Evolutionary conservation across 2,329 filamentous ascomycete genomes (phyloP), one percentile per base, ranked within the genome.

Genomic region (Penicillium frequentans): DNA sequence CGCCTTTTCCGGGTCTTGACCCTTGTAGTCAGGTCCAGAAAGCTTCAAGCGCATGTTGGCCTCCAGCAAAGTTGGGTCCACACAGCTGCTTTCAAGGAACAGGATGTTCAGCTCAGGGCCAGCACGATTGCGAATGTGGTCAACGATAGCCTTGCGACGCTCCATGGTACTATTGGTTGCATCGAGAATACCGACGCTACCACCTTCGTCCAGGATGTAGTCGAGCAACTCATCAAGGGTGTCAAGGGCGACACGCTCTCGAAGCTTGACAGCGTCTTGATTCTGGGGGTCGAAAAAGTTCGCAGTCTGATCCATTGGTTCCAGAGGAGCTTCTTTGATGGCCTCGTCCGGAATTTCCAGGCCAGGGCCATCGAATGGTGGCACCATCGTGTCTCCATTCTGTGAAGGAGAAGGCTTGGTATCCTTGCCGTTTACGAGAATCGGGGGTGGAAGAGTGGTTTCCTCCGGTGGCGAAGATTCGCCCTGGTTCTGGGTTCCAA

Each of bases 31-130:
- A 0, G 95, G 95, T 0, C 95, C 95, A 3, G 91, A 96, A 7
- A 98, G 86, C 80, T 98, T 98, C 60, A 98, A 80, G 27, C 93
- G 91, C 92, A 98, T 98, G 70, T 98, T 98, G 19, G 93, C 91
- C 74, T 98, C 93, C 37, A 98, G 82, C 26, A 98, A 80, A 74
- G 86, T 86, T 57, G 90, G 82, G 66, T 98, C 93, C 59, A 91
- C 83, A 74, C 95, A 99, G 52, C 96, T 89, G 68, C 91, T 96
- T 78, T 99, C 95, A 27, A 99, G 89, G 73, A 98, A 99, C 11
- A 99, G 81, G 19, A 99, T 91, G 31, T 93, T 93, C 23, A 99
- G 82, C 63, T 87, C 85, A 58, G 90, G 90, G 2, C 93, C 92
- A 65, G 96, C 93, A 52, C 90, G 85, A 52, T 87, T 79, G 67